These are phyloP conservation scores for Hypomyces rosellus DNA, from an alignment of 2,329 filamentous ascomycete species.

Conservation along the genomic window DNA sequence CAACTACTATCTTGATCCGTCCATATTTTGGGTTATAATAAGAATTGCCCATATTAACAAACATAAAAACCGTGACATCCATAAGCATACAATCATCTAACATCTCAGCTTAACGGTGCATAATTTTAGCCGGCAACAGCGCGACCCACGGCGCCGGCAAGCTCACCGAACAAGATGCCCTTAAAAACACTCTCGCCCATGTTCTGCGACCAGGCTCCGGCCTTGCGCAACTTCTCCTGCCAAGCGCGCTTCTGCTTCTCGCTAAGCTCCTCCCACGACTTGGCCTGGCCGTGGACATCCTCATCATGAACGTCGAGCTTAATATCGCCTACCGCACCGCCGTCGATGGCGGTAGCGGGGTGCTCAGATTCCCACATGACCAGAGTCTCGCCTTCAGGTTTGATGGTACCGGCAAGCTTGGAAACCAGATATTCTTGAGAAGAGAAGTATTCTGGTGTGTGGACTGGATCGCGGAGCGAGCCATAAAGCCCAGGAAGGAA, in stretches of 20 bases:
- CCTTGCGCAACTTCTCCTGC: slow-evolving; percentile 61
- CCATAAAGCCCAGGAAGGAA: slow-evolving; percentile 46
- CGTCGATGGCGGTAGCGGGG: slow-evolving; percentile 14
- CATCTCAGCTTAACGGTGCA: no score
- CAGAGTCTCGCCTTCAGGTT: slow-evolving; percentile 31
- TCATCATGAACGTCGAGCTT: slow-evolving; percentile 41
- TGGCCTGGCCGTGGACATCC: slow-evolving; percentile 45
- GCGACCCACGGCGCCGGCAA: slow-evolving; percentile 56
- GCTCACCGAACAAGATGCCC: slow-evolving; percentile 70
- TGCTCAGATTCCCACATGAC: slow-evolving; percentile 27
- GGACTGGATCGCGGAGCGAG: slow-evolving; percentile 21
- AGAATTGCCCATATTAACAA: no score
- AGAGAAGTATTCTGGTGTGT: slow-evolving; percentile 21
- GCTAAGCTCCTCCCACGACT: slow-evolving; percentile 65
- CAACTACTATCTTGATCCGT: no score
- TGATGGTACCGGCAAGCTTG: slow-evolving; percentile 31
- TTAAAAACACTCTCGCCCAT: slow-evolving; percentile 73
- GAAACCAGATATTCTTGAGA: slow-evolving; percentile 29
- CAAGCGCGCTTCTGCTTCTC: slow-evolving; percentile 58
- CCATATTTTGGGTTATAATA: no score
- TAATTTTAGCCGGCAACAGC: slow-evolving; percentile 36
- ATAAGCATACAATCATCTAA: no score
- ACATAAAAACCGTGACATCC: no score
- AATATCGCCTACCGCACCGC: slow-evolving; percentile 20
- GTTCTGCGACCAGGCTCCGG: slow-evolving; percentile 71